Percentiles rank a stretch among this genome's conserved stretches.
Conservation (phyloP, 1,284 basidiomycete species). For the Flammula alnicola region DNA sequence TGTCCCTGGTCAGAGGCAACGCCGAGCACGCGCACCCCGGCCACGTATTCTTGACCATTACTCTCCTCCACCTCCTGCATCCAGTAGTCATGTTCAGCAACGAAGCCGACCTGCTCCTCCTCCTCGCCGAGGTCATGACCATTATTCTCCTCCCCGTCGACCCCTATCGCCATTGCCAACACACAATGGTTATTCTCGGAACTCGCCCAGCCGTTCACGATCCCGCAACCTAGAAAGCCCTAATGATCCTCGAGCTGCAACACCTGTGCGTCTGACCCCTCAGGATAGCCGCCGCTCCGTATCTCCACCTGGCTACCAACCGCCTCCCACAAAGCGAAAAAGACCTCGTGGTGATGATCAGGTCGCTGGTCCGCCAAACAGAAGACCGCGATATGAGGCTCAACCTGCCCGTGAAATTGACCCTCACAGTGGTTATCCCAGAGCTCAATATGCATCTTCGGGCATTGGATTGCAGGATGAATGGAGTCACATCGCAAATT, state of each 20-base stretch:
- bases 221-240: conserved; percentile 6
- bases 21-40: background rate
- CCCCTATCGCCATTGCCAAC: conserved; percentile 1
- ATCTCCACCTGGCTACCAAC: background rate
- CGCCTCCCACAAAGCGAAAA: conserved; percentile 1
- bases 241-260: conserved; percentile 12
- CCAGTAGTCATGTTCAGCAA: background rate
- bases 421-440: background rate
- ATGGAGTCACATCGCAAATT: conserved; percentile 23
- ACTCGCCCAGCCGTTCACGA: background rate
- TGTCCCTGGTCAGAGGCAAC: conserved; percentile 1
- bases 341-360: background rate
- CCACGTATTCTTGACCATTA: conserved; percentile 12
- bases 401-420: background rate
- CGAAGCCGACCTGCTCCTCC: background rate
- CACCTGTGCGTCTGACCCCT: too few species aligned
- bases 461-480: conserved; percentile 13
- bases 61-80: conserved; percentile 12
- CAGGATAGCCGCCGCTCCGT: too few species aligned
- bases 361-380: background rate
- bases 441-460: background rate
- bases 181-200: conserved; percentile 7
- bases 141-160: conserved; percentile 20
- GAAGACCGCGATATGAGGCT: conserved; percentile 5
- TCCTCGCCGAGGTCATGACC: conserved; percentile 10